Evolutionary conservation across 768 basidiomycete species (phyloP), one percentile per base, ranked within the genome.

Genomic region (Mycena capillaripes): DNA sequence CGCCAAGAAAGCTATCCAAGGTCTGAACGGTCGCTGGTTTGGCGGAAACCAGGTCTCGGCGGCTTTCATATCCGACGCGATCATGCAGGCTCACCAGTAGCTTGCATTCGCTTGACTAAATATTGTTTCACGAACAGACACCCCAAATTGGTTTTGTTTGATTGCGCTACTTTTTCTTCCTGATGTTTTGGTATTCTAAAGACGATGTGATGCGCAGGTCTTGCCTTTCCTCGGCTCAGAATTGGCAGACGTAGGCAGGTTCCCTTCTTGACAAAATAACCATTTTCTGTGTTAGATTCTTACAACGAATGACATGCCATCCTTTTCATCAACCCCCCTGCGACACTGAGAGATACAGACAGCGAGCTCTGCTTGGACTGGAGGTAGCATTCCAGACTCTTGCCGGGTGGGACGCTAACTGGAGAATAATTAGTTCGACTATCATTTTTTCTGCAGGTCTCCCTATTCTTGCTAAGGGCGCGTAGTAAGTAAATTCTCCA

Each of bases 1-100:
- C 14, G 95, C 98, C 36, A 93, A 92, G 79, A 89, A 92, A 69
- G 95, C 97, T 44, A 85, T 98, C 55, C 91, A 95, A 81, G 95
- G 96, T 77, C 89, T 99, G 65, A 97, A 98, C 76, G 96, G 97
- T 62, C 94, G 98, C 71, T 99, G 96, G 95, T 99, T 99, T 79
- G 96, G 96, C 71, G 97, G 97, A 71, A 92, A 92, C 82, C 93
- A 94, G 83, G 90, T 98, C 69, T 90, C 92, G 55, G 97, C 96
- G 74, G 81, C 89, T 66, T 97, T 95, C 85, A 97, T 97, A 78
- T 94, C 95, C 67, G 96, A 97, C 79, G 95, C 95, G 62, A 93
- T 98, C 77, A 95, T 96, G 94, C 93, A 93, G 84, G 95, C 95
- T 73, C 95, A 96, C 79, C 92, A 93, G 84, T 95, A 87, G 84